Evolutionary conservation across 2,329 filamentous ascomycete species (phyloP).

Genomic region (Phialocephala sp.): DNA sequence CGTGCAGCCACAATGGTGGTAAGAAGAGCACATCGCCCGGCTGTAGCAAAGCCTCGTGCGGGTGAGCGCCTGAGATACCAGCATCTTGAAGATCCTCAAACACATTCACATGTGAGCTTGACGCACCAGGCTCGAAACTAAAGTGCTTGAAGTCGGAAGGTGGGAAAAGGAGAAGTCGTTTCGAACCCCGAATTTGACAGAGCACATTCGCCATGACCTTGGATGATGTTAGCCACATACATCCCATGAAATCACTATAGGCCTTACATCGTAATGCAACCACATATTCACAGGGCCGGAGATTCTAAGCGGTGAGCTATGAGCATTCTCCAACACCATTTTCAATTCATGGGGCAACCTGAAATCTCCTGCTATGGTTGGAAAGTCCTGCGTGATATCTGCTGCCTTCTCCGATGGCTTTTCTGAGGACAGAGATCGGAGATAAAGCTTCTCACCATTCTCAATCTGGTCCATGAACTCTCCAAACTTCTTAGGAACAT

Average conservation of each 20-base stretch:
- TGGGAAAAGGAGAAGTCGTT: slow-evolving; percentile 78
- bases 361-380: slow-evolving; percentile 72
- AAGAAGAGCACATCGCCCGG: slow-evolving; percentile 82
- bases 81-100: slow-evolving; percentile 57
- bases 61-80: slow-evolving; percentile 58
- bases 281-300: slow-evolving; percentile 85
- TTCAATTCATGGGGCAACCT: slow-evolving; percentile 65
- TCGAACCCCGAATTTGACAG: slow-evolving; percentile 77
- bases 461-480: slow-evolving; percentile 67
- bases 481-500: slow-evolving; percentile 70
- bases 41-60: slow-evolving; percentile 67
- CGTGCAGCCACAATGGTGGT: slow-evolving; percentile 80
- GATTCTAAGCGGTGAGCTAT: slow-evolving; percentile 81
- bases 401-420: slow-evolving; percentile 73
- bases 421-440: slow-evolving; percentile 76
- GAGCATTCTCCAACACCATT: slow-evolving; percentile 64
- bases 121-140: slow-evolving; percentile 75
- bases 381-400: slow-evolving; percentile 74
- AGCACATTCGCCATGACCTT: slow-evolving; percentile 88
- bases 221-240: slow-evolving; percentile 26
- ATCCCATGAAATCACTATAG: neutral
- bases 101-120: slow-evolving; percentile 78
- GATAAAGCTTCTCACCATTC: slow-evolving; percentile 69
- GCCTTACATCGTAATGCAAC: slow-evolving; percentile 81
- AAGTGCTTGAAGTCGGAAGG: slow-evolving; percentile 75